Base-by-base conservation (phyloP, 2,329 filamentous ascomycete genomes). In the Endoconidiophora laricicola region DNA sequence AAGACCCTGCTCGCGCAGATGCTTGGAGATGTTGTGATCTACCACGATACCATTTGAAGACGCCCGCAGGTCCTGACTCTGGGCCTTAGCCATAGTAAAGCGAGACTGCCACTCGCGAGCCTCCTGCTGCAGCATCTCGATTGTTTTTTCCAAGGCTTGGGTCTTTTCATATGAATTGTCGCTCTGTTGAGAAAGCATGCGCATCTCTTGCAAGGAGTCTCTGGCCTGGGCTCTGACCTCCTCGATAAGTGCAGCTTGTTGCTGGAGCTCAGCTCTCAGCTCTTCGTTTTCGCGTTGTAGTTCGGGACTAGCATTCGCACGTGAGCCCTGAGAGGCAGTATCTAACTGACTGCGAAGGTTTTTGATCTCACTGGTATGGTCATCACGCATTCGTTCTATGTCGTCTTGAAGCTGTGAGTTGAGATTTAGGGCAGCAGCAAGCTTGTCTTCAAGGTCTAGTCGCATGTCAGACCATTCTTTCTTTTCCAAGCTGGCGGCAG, bases 61-160 rank as follows among this genome's bases (percentile, higher is more conserved):
- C 4, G 84, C 80, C 47, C 86, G 81, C 61, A 94, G 72, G 59
- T 75, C 83, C 47, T 88, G 79, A 45, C 94, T 70, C 63, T 95
- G 88, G 2, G 90, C 85, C 68, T 93, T 95, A 37, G 85, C 75
- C 57, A 81, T 83, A 23, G 87, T 83, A 60, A 95, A 96, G 43
- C 88, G 83, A 57, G 81, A 79, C 61, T 87, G 86, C 91, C 91
- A 98, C 46, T 88, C 81, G 49, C 83, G 82, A 44, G 94, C 78
- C 61, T 96, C 87, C 20, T 77, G 71, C 63, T 95, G 86, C 4
- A 98, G 72, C 49, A 75, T 71, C 51, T 83, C 73, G 29, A 95
- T 80, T 43, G 83, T 83, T 55, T 74, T 75, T 49, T 83, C 78
- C 55, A 96, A 71, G 57, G 80, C 78, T 47, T 86, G 79, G 63